These are phyloP conservation scores for Orbilia oligospora DNA, from an alignment of 2,329 filamentous ascomycete genomes.

Conservation along the genomic window DNA sequence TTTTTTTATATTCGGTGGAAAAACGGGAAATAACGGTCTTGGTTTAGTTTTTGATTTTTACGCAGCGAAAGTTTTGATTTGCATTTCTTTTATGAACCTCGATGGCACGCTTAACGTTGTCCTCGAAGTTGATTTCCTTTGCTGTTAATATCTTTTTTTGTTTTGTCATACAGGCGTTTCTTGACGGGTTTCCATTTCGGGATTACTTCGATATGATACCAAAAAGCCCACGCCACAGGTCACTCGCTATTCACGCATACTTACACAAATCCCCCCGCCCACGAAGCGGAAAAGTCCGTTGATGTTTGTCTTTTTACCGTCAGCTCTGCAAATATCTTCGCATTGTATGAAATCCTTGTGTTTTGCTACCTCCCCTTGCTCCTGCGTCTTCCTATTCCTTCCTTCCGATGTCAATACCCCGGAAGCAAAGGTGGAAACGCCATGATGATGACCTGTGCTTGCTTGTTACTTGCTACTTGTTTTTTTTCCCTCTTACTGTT, in stretches of 20 bases:
- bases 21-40: conserved; percentile 57
- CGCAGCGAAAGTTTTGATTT: conserved; percentile 44
- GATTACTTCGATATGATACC: conserved; percentile 61
- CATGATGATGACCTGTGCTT: conserved; percentile 61
- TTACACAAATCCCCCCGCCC: conserved; percentile 47
- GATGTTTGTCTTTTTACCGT: conserved; percentile 46
- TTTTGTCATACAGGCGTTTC: conserved; percentile 59
- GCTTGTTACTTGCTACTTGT: conserved; percentile 27
- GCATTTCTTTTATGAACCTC: conserved; percentile 35
- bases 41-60: conserved; percentile 37
- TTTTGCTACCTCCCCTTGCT: conserved; percentile 30
- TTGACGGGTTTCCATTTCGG: conserved; percentile 61
- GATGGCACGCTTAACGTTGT: conserved; percentile 58
- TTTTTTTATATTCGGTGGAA: conserved; percentile 52
- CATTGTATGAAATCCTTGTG: conserved; percentile 56
- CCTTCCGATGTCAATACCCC: conserved; percentile 24
- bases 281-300: conserved; percentile 60
- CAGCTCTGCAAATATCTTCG: conserved; percentile 41
- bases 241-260: conserved; percentile 54
- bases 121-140: conserved; percentile 43
- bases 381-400: conserved; percentile 32
- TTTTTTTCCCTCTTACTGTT: conserved; percentile 8
- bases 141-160: conserved; percentile 49
- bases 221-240: conserved; percentile 61
- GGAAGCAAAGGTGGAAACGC: conserved; percentile 35